These are phyloP conservation scores for Sporobolomyces roseus DNA, from an alignment of 768 basidiomycete species.

Conservation along the genomic window DNA sequence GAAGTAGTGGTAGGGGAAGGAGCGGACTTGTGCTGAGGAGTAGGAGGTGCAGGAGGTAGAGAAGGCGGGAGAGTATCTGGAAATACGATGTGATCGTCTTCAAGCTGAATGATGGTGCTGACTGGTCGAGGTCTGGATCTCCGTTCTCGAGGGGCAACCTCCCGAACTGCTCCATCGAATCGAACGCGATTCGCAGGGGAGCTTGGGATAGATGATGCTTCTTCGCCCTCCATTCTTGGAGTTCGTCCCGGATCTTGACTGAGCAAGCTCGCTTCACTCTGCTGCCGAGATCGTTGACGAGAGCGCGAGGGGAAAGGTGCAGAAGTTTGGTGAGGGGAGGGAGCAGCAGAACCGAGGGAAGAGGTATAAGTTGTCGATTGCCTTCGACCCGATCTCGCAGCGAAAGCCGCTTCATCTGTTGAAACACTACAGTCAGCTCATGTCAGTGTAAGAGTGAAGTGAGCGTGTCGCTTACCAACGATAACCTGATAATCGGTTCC, in stretches of 20 bases:
- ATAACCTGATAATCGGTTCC: background rate
- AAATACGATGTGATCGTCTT: constrained; percentile 32
- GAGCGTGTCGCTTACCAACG: background rate
- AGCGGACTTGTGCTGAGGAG: background rate
- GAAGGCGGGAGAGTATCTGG: constrained; percentile 3
- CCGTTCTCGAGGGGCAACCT: background rate
- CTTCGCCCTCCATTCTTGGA: background rate
- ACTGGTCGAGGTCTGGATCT: background rate
- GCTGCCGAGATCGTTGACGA: background rate
- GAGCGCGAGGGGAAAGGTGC: background rate
- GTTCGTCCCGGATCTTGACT: background rate
- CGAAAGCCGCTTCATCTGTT: background rate
- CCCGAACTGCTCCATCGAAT: background rate
- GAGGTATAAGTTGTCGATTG: background rate
- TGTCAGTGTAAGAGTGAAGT: background rate
- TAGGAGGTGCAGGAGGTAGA: background rate
- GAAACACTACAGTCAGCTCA: too few relatives aligned
- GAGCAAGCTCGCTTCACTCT: background rate
- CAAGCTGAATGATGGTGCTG: background rate
- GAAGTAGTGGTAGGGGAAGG: background rate
- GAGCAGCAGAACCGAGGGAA: constrained; percentile 1
- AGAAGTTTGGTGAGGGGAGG: constrained; percentile 2
- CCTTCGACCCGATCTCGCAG: background rate
- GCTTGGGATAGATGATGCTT: background rate
- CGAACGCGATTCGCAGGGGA: constrained; percentile 1